Conservation (phyloP, 2,329 filamentous ascomycete species). For the Teratosphaeria destructans region DNA sequence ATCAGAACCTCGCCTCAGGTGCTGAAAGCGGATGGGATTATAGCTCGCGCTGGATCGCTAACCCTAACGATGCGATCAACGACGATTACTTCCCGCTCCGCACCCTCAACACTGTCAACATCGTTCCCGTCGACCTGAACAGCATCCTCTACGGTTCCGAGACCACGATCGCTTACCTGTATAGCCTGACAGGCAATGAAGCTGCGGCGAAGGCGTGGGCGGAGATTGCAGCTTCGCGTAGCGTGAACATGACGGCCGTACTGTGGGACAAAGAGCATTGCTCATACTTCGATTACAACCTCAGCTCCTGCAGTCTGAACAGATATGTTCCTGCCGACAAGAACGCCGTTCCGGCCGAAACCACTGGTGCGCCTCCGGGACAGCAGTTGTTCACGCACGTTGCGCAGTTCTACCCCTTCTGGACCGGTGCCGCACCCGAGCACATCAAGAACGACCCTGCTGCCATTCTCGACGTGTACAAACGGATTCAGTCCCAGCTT, state of each 20-base stretch:
- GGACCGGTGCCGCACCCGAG: slow-evolving; percentile 52
- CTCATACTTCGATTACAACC: slow-evolving; percentile 61
- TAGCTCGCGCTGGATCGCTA: slow-evolving; percentile 46
- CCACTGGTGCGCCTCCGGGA: slow-evolving; percentile 40
- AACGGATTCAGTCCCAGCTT: slow-evolving; percentile 45
- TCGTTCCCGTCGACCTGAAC: slow-evolving; percentile 57
- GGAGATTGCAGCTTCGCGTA: slow-evolving; percentile 41
- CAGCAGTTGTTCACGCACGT: slow-evolving; percentile 49
- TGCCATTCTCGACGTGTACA: slow-evolving; percentile 45
- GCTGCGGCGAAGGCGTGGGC: slow-evolving; percentile 42
- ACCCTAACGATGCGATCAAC: slow-evolving; percentile 46
- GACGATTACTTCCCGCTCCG: slow-evolving; percentile 57
- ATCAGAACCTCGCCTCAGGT: slow-evolving; percentile 53
- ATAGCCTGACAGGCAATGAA: slow-evolving; percentile 41
- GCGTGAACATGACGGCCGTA: slow-evolving; percentile 51
- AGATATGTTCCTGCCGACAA: slow-evolving; percentile 43
- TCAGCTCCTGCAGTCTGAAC: slow-evolving; percentile 48
- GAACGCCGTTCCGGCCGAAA: slow-evolving; percentile 35
- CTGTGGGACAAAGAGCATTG: slow-evolving; percentile 55
- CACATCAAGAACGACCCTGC: slow-evolving; percentile 49
- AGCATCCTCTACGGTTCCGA: slow-evolving; percentile 59
- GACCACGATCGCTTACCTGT: slow-evolving; percentile 46
- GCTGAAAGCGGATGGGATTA: slow-evolving; percentile 61
- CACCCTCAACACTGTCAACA: slow-evolving; percentile 48
- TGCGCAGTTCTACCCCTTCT: slow-evolving; percentile 58